Evolutionary conservation across 768 basidiomycete genomes (phyloP), one percentile per base, ranked within the genome.

Genomic region (Macrolepiota fuliginosa): DNA sequence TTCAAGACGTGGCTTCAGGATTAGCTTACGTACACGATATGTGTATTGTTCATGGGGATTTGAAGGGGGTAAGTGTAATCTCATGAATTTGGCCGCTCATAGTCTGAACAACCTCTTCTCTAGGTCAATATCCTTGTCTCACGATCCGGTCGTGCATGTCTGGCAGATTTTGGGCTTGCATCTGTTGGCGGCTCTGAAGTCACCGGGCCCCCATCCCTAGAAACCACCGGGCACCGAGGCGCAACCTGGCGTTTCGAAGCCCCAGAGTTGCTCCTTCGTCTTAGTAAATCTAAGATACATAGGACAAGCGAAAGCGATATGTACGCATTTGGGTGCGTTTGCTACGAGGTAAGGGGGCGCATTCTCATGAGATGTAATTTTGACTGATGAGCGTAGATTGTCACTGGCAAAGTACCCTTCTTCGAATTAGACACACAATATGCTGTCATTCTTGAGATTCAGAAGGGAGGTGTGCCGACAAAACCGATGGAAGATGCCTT

Each of bases 371-470:
- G 7, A 15, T 7, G 42, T 15, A 6, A 45, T 17, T 17, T 19
- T 24, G 32, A n/a, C 42, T 19, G 25, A 29, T 9, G 12, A 29
- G 25, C 12, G 27, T 12, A 64, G 63, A 50, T 62, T 24, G 57
- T 62, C n/a, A 64, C 63, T n/a, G 68, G 65, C 13, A 56, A 62
- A 6, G 42, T 68, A 13, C 70, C 70, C 4, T 71, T 69, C 51
- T 59, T 58, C 40, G 63, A 70, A 36, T 3, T 42, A 5, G 6
- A 4, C 1, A 62, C 56, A 0, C 27, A 0, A 24, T 40, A 27
- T 1, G 19, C 56, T 2, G 22, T 57, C n/a, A 11, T 57, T 15
- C 0, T 35, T 25, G 46, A 46, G 32, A 46, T 57, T 3, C 46
- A 32, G 0, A 47, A 36, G 1, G 56, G 56, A n/a, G 32, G 32